phyloP scores from a whole-genome alignment of 768 basidiomycete genomes.

The Cubamyces sp. region DNA sequence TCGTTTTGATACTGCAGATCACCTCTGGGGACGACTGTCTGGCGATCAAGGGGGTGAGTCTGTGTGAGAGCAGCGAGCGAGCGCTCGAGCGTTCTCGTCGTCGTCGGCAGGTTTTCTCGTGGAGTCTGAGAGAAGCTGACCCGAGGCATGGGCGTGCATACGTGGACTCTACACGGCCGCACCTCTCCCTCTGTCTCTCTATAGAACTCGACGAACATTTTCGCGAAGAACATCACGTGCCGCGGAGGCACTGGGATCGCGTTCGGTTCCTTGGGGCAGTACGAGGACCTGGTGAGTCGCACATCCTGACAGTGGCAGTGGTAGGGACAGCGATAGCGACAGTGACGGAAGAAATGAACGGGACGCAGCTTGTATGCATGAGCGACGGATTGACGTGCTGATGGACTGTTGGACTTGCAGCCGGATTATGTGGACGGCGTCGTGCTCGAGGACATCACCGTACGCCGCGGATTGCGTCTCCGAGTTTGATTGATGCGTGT shows the following conservation, averaged over 20 bases:
- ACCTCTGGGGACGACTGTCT: conserved; percentile 68
- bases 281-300: conserved; percentile 48
- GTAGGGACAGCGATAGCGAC: neutral
- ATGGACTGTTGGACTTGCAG: conserved; percentile 37
- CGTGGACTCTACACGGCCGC: too few relatives aligned
- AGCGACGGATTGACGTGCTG: neutral
- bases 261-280: conserved; percentile 63
- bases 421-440: conserved; percentile 59
- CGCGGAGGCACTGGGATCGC: conserved; percentile 65
- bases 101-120: neutral
- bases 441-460: conserved; percentile 50
- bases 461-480: conserved; percentile 27
- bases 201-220: conserved; percentile 59
- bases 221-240: conserved; percentile 53
- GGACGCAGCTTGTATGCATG: too few relatives aligned
- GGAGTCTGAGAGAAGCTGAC: neutral
- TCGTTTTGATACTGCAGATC: conserved; percentile 31
- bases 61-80: too few relatives aligned
- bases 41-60: conserved; percentile 65
- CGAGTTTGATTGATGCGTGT: neutral
- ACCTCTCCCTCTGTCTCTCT: too few relatives aligned
- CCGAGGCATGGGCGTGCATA: too few relatives aligned
- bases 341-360: too few relatives aligned
- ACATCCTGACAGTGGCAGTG: neutral
- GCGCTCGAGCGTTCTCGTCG: neutral